Base-by-base conservation (phyloP, 169 alveolate genomes). In the Eimeria necatrix region DNA sequence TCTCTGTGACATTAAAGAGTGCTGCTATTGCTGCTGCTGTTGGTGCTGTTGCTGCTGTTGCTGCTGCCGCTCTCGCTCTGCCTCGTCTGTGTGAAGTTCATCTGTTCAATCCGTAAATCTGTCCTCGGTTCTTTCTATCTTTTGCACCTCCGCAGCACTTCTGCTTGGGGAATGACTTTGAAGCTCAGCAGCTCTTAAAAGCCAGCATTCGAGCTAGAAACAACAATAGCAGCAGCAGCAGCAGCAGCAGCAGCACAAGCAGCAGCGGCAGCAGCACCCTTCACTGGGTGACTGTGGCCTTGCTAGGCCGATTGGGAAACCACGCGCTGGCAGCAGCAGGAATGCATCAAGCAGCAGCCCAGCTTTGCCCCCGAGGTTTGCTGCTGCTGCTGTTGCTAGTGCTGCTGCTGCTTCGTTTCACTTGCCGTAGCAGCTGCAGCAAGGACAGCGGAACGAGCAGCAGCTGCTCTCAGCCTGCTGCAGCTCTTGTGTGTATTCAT, bases 291-390 rank as follows among this genome's bases (percentile, higher is more conserved):
- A 71, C 96, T 1, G 78, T 95, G 86, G 93, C 94, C 52, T 83
- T 95, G 81, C 93, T 93, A 18, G 97, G 97, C 59, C 94, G 97
- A n/a, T 87, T 95, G 26, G 97, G 97, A 53, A 95, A 95, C 51
- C 76, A 86, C 41, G 95, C 95, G 68, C 95, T 95, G 68, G 94
- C 95, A 24, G 97, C 97, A 0, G 95, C 95, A 6, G 94, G 95
- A 10, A 73, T 95, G 93, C 97, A 95, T 5, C 94, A 94, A 48
- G 96, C 96, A n/a, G 90, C 96, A 22, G 41, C 60, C 46, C 88
- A 61, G 60, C 83, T 83, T 20, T 71, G 26, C 52, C 60, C 53
- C 12, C 71, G 46, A 60, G 95, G 94, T 73, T 18, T 6, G 90
- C 52, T 60, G 60, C 41, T 64, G 85, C 4, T 41, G 60, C 48